Conservation (phyloP, 1,284 basidiomycete species). For the Schizophyllum amplum region DNA sequence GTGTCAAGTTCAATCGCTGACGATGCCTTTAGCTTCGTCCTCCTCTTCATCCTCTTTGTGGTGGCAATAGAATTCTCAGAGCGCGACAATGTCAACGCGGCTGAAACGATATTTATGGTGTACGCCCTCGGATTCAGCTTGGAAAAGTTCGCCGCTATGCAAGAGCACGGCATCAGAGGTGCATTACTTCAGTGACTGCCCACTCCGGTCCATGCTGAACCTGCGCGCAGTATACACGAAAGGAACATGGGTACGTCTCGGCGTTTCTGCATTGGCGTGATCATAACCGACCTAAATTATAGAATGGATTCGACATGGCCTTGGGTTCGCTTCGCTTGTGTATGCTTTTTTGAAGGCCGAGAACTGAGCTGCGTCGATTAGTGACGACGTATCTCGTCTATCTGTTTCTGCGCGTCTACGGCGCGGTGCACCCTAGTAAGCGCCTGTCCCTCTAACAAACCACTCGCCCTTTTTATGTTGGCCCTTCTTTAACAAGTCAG, state of each 20-base stretch:
- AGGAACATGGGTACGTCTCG: conserved; percentile 65
- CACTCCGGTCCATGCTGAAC: conserved; percentile 6
- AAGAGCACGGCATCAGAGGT: conserved; percentile 88
- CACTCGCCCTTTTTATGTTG: neutral
- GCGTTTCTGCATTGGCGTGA: neutral
- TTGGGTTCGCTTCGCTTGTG: conserved; percentile 45
- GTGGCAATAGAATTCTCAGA: conserved; percentile 74
- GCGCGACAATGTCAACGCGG: conserved; percentile 47
- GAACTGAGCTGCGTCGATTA: conserved; percentile 19
- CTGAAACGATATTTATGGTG: conserved; percentile 71
- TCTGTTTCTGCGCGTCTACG: conserved; percentile 63
- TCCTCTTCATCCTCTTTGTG: conserved; percentile 79
- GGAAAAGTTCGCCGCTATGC: conserved; percentile 89
- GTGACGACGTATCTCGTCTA: conserved; percentile 77
- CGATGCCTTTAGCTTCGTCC: conserved; percentile 66
- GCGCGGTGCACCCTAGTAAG: conserved; percentile 55
- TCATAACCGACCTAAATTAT: conserved; percentile 6
- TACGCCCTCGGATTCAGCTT: conserved; percentile 85
- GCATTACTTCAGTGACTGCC: conserved; percentile 6
- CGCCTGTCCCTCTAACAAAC: conserved; percentile 3
- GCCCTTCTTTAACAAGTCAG: neutral
- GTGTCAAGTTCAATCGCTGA: neutral
- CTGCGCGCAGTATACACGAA: conserved; percentile 60
- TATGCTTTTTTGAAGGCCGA: neutral
- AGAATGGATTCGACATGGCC: conserved; percentile 88